These are phyloP conservation scores for Fusarium anthophilum DNA, from an alignment of 2,329 filamentous ascomycete genomes.

Conservation along the genomic window DNA sequence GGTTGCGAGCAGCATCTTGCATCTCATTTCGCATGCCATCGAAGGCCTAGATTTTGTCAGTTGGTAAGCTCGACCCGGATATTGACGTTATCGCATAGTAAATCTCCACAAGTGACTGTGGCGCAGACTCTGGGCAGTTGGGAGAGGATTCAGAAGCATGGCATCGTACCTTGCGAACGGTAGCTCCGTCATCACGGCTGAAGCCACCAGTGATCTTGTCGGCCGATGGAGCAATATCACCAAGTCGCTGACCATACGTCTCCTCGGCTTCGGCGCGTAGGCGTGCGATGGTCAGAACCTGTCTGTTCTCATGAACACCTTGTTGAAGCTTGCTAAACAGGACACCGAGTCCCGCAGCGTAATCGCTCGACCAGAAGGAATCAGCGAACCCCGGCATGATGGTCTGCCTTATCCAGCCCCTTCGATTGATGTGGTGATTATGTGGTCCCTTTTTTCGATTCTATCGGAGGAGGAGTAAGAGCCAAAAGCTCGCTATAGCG, in stretches of 20 bases:
- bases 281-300: constrained; percentile 89
- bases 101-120: background rate
- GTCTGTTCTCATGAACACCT: constrained; percentile 93
- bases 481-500: constrained; percentile 20
- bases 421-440: constrained; percentile 27
- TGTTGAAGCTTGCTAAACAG: constrained; percentile 97
- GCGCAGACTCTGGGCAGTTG: background rate
- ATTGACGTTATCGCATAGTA: background rate
- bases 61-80: constrained; percentile 25
- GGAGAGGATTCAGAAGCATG: background rate
- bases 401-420: constrained; percentile 41
- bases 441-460: constrained; percentile 15
- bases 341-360: constrained; percentile 92
- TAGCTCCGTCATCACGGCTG: constrained; percentile 91
- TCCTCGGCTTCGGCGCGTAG: constrained; percentile 98
- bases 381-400: constrained; percentile 90
- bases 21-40: constrained; percentile 93
- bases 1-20: constrained; percentile 87
- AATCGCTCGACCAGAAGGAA: constrained; percentile 98
- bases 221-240: constrained; percentile 82
- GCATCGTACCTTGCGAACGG: constrained; percentile 81
- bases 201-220: constrained; percentile 89
- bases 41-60: constrained; percentile 72
- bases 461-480: constrained; percentile 11
- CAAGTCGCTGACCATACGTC: constrained; percentile 80